Base-by-base conservation (phyloP, 768 basidiomycete genomes). In the Panus rudis region DNA sequence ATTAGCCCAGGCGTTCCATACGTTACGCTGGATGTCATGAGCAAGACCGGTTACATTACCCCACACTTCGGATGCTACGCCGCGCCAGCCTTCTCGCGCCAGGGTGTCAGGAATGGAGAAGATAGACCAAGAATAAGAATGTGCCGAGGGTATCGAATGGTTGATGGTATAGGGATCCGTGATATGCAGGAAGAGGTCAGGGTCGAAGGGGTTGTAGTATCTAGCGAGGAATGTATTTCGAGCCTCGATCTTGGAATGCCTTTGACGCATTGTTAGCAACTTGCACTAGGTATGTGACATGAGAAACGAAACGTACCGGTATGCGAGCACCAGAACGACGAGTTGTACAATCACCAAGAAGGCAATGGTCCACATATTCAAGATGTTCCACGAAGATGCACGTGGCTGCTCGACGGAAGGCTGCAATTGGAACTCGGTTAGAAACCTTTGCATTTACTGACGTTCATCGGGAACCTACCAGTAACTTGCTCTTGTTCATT, bases 181-280 rank as follows among this genome's bases (percentile, higher is more conserved):
- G 44, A 61, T 48, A 45, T 66, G 59, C 33, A 80, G 61, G 57
- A 84, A 73, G 41, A 86, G 70, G 54, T 86, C 80, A 13, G 82
- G 79, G 57, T 84, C 76, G 63, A 84, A 78, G 44, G 86, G 81
- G 57, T 90, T 84, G 53, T 82, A 86, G 52, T 86, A 88, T 46
- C 75, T 80, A 47, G 79, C 82, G 52, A 86, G 67, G 61, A 84
- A 88, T 23, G 78, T 64, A 19, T 74, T 67, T 54, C 60, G 69
- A 34, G 81, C 76, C 16, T 17, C 70, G 23, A 60, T 58, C 37
- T 63, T 52, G 46, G 71, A 69, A 52, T 77, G 49, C 51, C 84
- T 78, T 47, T 1, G 17, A 25, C 24, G 10, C 7, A 23, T 7
- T 31, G 8, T 6, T 11, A 23, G 40, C 16, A n/a, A 46, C 33